Evolutionary conservation across 495 filamentous ascomycete species (phyloP).

Genomic region (Xylaria acuta): DNA sequence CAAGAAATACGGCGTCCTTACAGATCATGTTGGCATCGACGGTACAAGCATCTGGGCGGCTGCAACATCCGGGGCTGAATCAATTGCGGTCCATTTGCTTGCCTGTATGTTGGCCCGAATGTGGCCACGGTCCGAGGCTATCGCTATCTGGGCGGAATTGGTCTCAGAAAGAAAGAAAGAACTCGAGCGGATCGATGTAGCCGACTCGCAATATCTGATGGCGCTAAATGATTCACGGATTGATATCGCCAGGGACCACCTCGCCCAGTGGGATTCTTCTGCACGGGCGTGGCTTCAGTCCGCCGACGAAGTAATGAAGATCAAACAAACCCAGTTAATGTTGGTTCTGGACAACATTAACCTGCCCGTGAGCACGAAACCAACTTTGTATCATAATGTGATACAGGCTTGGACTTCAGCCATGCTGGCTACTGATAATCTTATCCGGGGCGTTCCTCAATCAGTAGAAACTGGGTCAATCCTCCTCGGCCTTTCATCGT

Average conservation of each 20-base stretch:
- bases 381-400: slow-evolving; percentile 39
- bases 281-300: neutral
- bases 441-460: slow-evolving; percentile 39
- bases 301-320: neutral
- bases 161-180: slow-evolving; percentile 30
- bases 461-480: slow-evolving; percentile 32
- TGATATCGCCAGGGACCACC: neutral
- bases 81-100: slow-evolving; percentile 44
- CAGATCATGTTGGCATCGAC: slow-evolving; percentile 33
- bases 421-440: slow-evolving; percentile 33
- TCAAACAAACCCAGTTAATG: neutral
- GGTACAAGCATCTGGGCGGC: slow-evolving; percentile 47
- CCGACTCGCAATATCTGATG: neutral
- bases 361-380: slow-evolving; percentile 30
- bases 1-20: slow-evolving; percentile 26
- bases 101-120: slow-evolving; percentile 49
- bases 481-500: slow-evolving; percentile 42
- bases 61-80: slow-evolving; percentile 43
- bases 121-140: slow-evolving; percentile 44
- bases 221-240: slow-evolving; percentile 14
- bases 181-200: slow-evolving; percentile 16
- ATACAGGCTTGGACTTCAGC: slow-evolving; percentile 39
- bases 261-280: neutral
- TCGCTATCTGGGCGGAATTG: slow-evolving; percentile 43
- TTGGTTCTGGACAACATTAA: slow-evolving; percentile 8